Base-by-base conservation (phyloP, 495 filamentous ascomycete genomes). In the Copromyces sp. region DNA sequence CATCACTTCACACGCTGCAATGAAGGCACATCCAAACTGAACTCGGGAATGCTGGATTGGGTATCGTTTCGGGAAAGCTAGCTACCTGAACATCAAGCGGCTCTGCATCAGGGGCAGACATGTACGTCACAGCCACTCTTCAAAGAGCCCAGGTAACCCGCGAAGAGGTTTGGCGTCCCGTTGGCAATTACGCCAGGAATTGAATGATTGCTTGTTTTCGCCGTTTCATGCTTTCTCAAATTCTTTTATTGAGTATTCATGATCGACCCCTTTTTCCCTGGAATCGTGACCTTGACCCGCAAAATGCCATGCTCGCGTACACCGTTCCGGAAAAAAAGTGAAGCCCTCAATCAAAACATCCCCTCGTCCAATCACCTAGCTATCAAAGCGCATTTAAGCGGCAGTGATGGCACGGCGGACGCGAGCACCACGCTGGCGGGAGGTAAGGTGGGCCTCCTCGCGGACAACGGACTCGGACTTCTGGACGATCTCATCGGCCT, bases 401-500 rank as follows among this genome's bases (percentile, higher is more conserved):
- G 93, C 86, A 73, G 91, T 93, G 84, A 97, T 92, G 78, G 93
- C 93, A 77, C 82, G 81, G 84, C 92, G 90, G 78, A 90, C 83
- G 83, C 91, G 89, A 78, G 88, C 84, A 79, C 92, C 95, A 80
- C 94, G 93, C 89, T 98, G 95, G 84, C 94, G 90, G 72, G 92
- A 91, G 87, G 82, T 92, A 79, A 99, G 85, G 79, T 89, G 90
- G 73, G 81, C 78, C 68, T 83, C 77, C 76, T 91, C 87, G 74
- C 88, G 86, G 70, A 86, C 87, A 77, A 89, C 86, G 47, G 87
- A 82, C 76, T 89, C 87, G 45, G 87, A 89, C 88, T 98, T 98
- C 85, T 93, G 88, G 74, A 97, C 91, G 75, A 91, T 87, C 88
- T 99, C 95, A 80, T 94, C 90, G 71, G 88, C 93, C 88, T 99